A percentile compares a stretch with the other conserved stretches of the same genome.
Conservation (phyloP, 176 grass and related monocot species). For the Rhynchospora breviuscula region DNA sequence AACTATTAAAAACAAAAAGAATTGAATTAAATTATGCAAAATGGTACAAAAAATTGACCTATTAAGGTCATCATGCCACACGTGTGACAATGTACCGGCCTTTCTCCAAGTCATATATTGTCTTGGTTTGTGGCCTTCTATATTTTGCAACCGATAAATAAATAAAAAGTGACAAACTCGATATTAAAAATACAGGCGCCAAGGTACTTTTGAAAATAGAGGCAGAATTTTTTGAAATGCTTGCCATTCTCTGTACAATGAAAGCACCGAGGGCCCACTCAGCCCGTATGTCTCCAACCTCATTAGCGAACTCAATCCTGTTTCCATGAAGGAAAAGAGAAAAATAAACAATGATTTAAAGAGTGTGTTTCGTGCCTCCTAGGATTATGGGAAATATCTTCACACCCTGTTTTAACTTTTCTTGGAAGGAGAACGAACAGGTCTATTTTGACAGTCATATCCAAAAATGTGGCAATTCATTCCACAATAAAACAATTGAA, state of each 20-base stretch:
- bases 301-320: constrained; percentile 84
- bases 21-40: constrained; percentile 41
- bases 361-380: background rate
- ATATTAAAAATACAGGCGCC: constrained; percentile 29
- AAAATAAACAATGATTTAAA: background rate
- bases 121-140: constrained; percentile 64
- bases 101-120: constrained; percentile 95
- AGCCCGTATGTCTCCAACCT: constrained; percentile 45
- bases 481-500: background rate
- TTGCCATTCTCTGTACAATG: constrained; percentile 32
- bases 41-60: constrained; percentile 40
- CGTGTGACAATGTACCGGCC: constrained; percentile 71
- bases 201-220: constrained; percentile 25
- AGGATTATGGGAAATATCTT: background rate
- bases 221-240: background rate
- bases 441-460: background rate
- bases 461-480: background rate
- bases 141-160: constrained; percentile 46
- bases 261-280: constrained; percentile 88
- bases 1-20: constrained; percentile 37
- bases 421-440: background rate
- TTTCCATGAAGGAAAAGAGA: background rate
- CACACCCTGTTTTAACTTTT: background rate
- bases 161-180: constrained; percentile 34
- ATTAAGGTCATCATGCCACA: constrained; percentile 40